Evolutionary conservation across 2,329 filamentous ascomycete species (phyloP), one percentile per base, ranked within the genome.

Genomic region (Fusarium concolor): DNA sequence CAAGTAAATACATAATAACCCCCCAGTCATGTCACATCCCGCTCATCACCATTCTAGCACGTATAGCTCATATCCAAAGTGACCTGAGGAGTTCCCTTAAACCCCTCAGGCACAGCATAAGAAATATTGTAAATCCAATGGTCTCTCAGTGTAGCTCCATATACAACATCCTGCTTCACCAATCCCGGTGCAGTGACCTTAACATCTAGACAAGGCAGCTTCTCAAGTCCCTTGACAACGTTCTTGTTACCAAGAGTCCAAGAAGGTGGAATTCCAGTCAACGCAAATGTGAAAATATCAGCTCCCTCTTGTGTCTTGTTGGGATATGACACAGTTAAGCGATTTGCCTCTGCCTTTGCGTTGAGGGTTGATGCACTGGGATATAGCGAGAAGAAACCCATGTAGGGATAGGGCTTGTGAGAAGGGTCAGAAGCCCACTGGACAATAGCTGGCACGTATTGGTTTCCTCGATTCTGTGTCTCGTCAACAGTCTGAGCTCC

Each of bases 61-160:
- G 74, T 77, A 31, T 77, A 77, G 37, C 71, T 67, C 53, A 77
- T 71, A 26, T 76, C 71, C 24, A 83, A 75, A 4, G 72, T 71
- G 11, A 83, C 76, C 35, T 58, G 74, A 6, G 81, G 80, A 35
- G 72, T 72, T 4, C 82, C 81, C 17, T 75, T 62, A 41, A 82
- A 84, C 4, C 71, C 76, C 1, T 63, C 62, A 1, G 81, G 81
- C 3, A 84, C 81, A 5, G 73, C 77, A 61, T 83, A 84, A 3
- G 81, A 83, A 26, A 84, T 76, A 38, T 84, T 84, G 35, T 83
- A 83, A 20, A 79, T 80, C 60, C 76, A 75, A 49, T 84, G 81
- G 49, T 82, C 75, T 41, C 79, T 76, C 44, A 84, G 70, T 10
- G 70, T 71, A 12, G 70, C 68, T 0, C 79, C 79, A 52, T 83